A percentile compares a stretch with the other conserved stretches of the same genome.
Evolutionary conservation across 129 eudicot species (phyloP).

Genomic region (Mikania micrantha): DNA sequence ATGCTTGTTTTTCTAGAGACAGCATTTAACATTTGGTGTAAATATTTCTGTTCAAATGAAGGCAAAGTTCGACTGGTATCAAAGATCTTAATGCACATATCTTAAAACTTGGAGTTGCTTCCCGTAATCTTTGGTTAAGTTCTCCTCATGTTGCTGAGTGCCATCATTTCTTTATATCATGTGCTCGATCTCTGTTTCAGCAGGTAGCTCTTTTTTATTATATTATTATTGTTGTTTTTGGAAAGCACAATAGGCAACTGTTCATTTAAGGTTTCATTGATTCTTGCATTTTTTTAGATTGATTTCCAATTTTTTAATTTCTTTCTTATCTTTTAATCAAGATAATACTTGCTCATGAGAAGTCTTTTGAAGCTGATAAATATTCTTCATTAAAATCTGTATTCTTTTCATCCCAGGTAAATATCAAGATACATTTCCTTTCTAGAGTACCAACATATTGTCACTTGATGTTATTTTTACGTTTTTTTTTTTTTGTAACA

Average conservation of each 20-base stretch:
- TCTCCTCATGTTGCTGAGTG: slow-evolving; percentile 29
- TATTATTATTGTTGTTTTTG: background rate
- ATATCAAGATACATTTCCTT: slow-evolving; percentile 17
- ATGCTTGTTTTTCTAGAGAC: slow-evolving; percentile 9
- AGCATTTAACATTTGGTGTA: background rate
- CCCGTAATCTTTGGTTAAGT: slow-evolving; percentile 58
- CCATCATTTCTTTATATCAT: slow-evolving; percentile 35
- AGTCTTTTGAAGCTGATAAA: slow-evolving; percentile 58
- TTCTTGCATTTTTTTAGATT: background rate
- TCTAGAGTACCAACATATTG: background rate
- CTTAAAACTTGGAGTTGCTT: slow-evolving; percentile 69
- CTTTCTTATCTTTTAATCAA: slow-evolving; percentile 24
- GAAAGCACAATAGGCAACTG: slow-evolving; percentile 17
- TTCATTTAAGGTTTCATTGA: background rate
- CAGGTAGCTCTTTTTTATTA: slow-evolving; percentile 35
- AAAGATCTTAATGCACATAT: slow-evolving; percentile 50
- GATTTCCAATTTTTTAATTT: background rate
- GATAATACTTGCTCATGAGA: slow-evolving; percentile 73
- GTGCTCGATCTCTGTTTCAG: slow-evolving; percentile 60
- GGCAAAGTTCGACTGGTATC: slow-evolving; percentile 39
- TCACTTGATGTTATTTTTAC: background rate
- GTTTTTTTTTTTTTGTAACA: slow-evolving; percentile 23
- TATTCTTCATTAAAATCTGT: slow-evolving; percentile 39
- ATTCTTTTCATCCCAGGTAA: slow-evolving; percentile 29
- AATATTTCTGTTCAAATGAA: slow-evolving; percentile 19